phyloP scores from a whole-genome alignment of 345 rosid species.

The Pistacia vera region DNA sequence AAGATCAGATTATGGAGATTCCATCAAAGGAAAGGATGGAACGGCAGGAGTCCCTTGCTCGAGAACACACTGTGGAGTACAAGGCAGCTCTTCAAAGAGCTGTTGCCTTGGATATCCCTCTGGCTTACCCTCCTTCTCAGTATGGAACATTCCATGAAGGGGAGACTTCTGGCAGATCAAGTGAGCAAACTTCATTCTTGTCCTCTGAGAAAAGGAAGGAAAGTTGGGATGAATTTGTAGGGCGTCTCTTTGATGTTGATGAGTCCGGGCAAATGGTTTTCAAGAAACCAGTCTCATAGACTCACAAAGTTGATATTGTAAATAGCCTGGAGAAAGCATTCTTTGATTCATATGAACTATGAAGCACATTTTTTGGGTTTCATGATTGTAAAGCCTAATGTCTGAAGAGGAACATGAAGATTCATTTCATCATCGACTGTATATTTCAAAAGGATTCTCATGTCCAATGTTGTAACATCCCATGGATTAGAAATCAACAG shows the following conservation, averaged over 20 bases:
- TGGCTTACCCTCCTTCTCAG: slow-evolving; percentile 50
- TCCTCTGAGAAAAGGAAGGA: slow-evolving; percentile 46
- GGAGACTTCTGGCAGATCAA: slow-evolving; percentile 54
- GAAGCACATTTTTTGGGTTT: background rate
- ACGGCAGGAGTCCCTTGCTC: slow-evolving; percentile 64
- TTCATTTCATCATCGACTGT: background rate
- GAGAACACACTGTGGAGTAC: slow-evolving; percentile 79
- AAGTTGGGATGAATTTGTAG: slow-evolving; percentile 61
- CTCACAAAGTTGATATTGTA: background rate
- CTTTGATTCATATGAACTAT: slow-evolving; percentile 8
- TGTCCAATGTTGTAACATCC: background rate
- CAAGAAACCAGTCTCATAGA: slow-evolving; percentile 31
- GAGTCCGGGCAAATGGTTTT: slow-evolving; percentile 55
- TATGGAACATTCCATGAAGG: slow-evolving; percentile 89
- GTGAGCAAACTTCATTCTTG: slow-evolving; percentile 27
- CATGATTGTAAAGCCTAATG: too few relatives aligned
- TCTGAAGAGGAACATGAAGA: background rate
- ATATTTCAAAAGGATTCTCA: background rate
- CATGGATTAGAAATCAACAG: too few relatives aligned
- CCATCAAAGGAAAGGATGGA: slow-evolving; percentile 84
- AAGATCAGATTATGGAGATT: slow-evolving; percentile 64
- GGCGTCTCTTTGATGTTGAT: slow-evolving; percentile 51
- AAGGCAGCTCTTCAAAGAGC: slow-evolving; percentile 82
- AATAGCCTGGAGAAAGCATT: slow-evolving; percentile 13
- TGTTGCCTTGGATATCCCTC: slow-evolving; percentile 67